A percentile compares a stretch with the other conserved stretches of the same genome.
Evolutionary conservation across 805 yeast genomes (phyloP).

Genomic region (Zygotorulaspora sp.): DNA sequence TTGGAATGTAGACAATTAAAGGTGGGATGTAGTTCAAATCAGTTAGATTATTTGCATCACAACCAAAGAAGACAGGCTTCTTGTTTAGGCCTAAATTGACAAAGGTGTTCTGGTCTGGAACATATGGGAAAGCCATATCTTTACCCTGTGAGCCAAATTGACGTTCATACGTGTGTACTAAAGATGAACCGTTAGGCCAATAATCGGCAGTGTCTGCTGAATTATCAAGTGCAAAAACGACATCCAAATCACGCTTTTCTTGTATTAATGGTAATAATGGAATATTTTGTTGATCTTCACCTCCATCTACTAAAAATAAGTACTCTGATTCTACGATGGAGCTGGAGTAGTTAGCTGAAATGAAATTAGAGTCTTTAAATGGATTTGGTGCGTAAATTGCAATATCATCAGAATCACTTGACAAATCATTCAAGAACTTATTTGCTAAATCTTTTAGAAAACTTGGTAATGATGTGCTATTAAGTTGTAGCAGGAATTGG

Average conservation of each 20-base stretch:
- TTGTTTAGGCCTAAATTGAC: slow-evolving; percentile 56
- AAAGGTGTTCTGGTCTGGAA: slow-evolving; percentile 67
- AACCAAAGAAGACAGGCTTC: slow-evolving; percentile 79
- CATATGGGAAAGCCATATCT: slow-evolving; percentile 71
- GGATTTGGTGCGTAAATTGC: slow-evolving; percentile 74
- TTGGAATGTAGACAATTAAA: slow-evolving; percentile 72
- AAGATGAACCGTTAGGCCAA: slow-evolving; percentile 69
- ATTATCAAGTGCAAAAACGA: slow-evolving; percentile 61
- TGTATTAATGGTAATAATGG: slow-evolving; percentile 61
- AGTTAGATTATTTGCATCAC: slow-evolving; percentile 62
- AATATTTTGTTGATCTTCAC: slow-evolving; percentile 62
- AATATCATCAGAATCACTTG: slow-evolving; percentile 55
- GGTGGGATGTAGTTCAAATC: slow-evolving; percentile 57
- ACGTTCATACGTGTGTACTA: slow-evolving; percentile 52
- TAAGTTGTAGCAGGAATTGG: slow-evolving; percentile 54
- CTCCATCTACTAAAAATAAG: slow-evolving; percentile 65
- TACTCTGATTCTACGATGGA: slow-evolving; percentile 41
- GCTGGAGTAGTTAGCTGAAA: slow-evolving; percentile 31
- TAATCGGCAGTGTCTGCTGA: slow-evolving; percentile 56
- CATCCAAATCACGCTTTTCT: slow-evolving; percentile 57
- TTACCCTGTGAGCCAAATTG: slow-evolving; percentile 51
- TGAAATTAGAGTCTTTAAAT: slow-evolving; percentile 44
- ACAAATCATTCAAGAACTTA: slow-evolving; percentile 43
- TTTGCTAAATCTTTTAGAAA: slow-evolving; percentile 44
- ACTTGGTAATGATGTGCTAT: slow-evolving; percentile 48